Evolutionary conservation across 2,329 filamentous ascomycete species (phyloP).

Genomic region (Botryotinia convoluta): DNA sequence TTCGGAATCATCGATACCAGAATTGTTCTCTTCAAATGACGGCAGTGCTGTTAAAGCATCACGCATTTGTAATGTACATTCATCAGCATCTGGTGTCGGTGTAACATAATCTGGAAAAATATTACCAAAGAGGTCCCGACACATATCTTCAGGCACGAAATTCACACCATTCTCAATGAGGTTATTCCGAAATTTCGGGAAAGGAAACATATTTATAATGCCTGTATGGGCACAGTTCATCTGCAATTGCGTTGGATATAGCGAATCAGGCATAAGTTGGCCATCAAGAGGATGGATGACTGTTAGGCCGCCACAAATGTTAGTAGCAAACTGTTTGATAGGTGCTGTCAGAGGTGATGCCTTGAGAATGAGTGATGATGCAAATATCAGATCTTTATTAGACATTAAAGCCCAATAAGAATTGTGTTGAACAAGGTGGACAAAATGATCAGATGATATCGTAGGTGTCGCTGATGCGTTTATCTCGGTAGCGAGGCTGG

Average conservation of each 20-base stretch:
- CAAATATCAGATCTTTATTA: constrained; percentile 24
- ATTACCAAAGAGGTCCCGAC: constrained; percentile 24
- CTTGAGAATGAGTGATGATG: constrained; percentile 14
- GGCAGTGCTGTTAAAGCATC: constrained; percentile 12
- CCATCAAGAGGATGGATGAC: constrained; percentile 18
- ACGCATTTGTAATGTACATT: constrained; percentile 7
- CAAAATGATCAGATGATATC: constrained; percentile 25
- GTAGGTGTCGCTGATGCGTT: background rate
- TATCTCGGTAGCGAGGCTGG: background rate
- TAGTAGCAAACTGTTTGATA: constrained; percentile 18
- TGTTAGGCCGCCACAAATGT: constrained; percentile 21
- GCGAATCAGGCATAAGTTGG: background rate
- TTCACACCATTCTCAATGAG: constrained; percentile 24
- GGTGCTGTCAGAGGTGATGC: constrained; percentile 11
- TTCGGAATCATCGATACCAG: constrained; percentile 2
- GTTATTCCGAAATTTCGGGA: constrained; percentile 29
- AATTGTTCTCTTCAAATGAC: background rate
- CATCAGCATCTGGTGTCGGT: background rate
- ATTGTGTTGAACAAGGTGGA: constrained; percentile 28
- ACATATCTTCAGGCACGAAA: constrained; percentile 23
- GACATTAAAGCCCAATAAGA: constrained; percentile 24
- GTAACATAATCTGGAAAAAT: constrained; percentile 23
- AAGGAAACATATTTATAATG: constrained; percentile 28
- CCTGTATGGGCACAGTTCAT: constrained; percentile 13
- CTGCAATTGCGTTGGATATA: background rate